These are phyloP conservation scores for Penicillium sp. DNA, from an alignment of 2,329 filamentous ascomycete genomes.

Conservation along the genomic window DNA sequence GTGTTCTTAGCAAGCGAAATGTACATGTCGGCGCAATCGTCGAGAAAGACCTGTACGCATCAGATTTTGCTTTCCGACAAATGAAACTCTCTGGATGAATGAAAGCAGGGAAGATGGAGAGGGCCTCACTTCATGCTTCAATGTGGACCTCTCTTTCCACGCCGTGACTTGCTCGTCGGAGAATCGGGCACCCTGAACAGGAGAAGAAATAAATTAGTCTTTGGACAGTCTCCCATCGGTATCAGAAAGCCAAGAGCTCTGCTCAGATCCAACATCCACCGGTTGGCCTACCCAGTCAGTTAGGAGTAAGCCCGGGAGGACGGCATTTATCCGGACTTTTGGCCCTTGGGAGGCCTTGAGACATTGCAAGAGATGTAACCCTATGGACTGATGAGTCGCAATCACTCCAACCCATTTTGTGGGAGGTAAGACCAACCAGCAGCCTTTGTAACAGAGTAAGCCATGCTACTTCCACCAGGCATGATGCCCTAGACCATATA, in stretches of 20 bases:
- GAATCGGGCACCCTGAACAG: background rate
- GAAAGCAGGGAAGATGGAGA: background rate
- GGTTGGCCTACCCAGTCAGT: slow-evolving; percentile 2
- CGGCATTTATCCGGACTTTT: slow-evolving; percentile 54
- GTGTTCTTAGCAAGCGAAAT: slow-evolving; percentile 24
- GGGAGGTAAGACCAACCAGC: slow-evolving; percentile 45
- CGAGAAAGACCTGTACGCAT: slow-evolving; percentile 18
- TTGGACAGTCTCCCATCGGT: too few species aligned
- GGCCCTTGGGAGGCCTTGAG: slow-evolving; percentile 33
- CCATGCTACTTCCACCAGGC: slow-evolving; percentile 54
- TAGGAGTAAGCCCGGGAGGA: slow-evolving; percentile 23
- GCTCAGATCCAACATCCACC: too few species aligned
- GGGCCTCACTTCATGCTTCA: background rate
- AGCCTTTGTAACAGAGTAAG: slow-evolving; percentile 72
- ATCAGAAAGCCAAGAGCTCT: too few species aligned
- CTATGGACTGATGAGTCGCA: background rate
- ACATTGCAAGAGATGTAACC: slow-evolving; percentile 3
- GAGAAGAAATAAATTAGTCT: background rate
- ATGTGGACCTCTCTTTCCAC: background rate
- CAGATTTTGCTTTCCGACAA: background rate
- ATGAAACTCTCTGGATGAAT: too few species aligned
- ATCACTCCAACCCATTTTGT: too few species aligned
- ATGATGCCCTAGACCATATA: slow-evolving; percentile 37
- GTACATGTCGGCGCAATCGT: slow-evolving; percentile 25
- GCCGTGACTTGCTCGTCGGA: background rate